Percentiles rank a stretch among this genome's conserved stretches.
phyloP scores from a whole-genome alignment of 768 basidiomycete genomes.

The Mycena olivaceomarginata region DNA sequence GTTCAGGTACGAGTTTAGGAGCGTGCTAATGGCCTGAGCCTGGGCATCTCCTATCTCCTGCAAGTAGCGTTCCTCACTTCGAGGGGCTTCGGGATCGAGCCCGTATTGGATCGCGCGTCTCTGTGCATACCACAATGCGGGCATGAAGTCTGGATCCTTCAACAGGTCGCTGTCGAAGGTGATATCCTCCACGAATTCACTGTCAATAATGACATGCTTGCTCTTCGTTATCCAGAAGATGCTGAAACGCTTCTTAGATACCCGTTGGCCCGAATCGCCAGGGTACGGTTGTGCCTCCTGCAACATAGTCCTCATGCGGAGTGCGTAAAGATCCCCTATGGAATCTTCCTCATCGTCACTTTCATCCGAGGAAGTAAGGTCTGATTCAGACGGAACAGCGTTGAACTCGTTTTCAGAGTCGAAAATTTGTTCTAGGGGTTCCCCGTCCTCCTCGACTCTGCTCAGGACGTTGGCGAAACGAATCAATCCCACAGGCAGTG shows the following conservation, averaged over 20 bases:
- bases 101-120: no score
- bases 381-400: no score
- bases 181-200: background rate
- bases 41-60: no score
- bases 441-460: slow-evolving; percentile 5
- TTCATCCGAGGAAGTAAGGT: no score
- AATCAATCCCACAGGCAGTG: background rate
- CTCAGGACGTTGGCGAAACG: background rate
- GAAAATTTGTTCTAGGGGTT: background rate
- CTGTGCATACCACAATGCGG: background rate
- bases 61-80: no score
- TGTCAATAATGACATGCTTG: background rate
- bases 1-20: no score
- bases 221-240: background rate
- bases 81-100: no score
- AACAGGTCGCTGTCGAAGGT: no score
- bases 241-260: background rate
- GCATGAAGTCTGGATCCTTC: background rate
- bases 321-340: slow-evolving; percentile 3
- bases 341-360: no score
- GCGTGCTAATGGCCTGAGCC: no score
- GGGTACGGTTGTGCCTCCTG: slow-evolving; percentile 1
- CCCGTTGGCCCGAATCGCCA: background rate
- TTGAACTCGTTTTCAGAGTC: background rate
- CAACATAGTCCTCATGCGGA: background rate